Percentiles rank a stretch among this genome's conserved stretches.
These are phyloP conservation scores for Globisporangium mamillatum DNA, from an alignment of 352 stramenopile genomes.

Conservation along the genomic window DNA sequence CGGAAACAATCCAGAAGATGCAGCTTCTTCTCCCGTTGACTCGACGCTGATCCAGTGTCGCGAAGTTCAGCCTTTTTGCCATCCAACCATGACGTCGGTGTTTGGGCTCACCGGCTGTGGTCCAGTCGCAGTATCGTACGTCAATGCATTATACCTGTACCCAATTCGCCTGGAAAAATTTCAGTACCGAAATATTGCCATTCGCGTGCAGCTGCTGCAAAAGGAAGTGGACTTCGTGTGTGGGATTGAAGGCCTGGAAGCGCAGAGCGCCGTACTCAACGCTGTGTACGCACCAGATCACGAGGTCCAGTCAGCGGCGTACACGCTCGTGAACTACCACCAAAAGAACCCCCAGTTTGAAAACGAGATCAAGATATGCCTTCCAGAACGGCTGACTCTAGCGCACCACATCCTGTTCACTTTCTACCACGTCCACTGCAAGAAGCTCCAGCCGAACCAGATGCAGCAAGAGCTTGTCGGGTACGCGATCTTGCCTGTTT, in stretches of 20 bases:
- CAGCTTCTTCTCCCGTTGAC: not conserved
- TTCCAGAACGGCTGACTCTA: slow-evolving; percentile 48
- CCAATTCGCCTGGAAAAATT: slow-evolving; percentile 64
- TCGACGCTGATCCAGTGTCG: slow-evolving; percentile 25
- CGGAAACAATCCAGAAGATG: not conserved
- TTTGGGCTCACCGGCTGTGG: slow-evolving; percentile 47
- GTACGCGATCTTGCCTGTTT: slow-evolving; percentile 46
- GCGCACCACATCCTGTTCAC: slow-evolving; percentile 64
- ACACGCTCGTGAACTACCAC: slow-evolving; percentile 71
- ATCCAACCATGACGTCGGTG: slow-evolving; percentile 25
- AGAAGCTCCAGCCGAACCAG: slow-evolving; percentile 60
- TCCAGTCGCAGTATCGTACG: slow-evolving; percentile 51
- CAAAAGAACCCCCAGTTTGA: slow-evolving; percentile 78
- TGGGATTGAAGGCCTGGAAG: slow-evolving; percentile 32
- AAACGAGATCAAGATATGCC: slow-evolving; percentile 67
- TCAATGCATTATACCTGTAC: slow-evolving; percentile 67
- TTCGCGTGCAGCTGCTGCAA: slow-evolving; percentile 63
- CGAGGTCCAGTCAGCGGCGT: slow-evolving; percentile 25
- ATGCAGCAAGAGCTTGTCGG: slow-evolving; percentile 65
- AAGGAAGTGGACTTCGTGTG: slow-evolving; percentile 44
- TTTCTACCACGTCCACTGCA: slow-evolving; percentile 84
- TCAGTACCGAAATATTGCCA: slow-evolving; percentile 60
- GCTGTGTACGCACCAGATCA: slow-evolving; percentile 39
- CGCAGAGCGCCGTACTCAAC: slow-evolving; percentile 27
- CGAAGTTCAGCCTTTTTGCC: slow-evolving; percentile 70